A percentile compares a stretch with the other conserved stretches of the same genome.
Evolutionary conservation across 2,329 filamentous ascomycete genomes (phyloP).

Genomic region (Aspergillus alliaceus): DNA sequence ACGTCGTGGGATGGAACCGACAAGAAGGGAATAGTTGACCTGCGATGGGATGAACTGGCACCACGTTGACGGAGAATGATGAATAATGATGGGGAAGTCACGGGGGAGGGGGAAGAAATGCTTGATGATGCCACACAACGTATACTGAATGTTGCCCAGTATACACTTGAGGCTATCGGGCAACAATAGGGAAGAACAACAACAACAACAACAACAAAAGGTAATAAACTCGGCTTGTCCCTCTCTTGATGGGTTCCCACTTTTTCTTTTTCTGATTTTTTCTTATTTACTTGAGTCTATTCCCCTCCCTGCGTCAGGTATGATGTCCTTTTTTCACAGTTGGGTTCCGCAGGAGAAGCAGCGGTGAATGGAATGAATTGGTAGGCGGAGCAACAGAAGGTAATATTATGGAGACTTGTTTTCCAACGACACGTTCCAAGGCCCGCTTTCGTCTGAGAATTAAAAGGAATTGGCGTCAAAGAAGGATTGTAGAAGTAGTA

Average conservation of each 20-base stretch:
- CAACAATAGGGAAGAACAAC: constrained; percentile 2
- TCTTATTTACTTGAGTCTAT: neutral
- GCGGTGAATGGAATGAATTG: constrained; percentile 5
- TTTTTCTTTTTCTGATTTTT: neutral
- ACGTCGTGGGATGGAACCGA: neutral
- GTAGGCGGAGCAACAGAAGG: constrained; percentile 7
- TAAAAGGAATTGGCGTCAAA: neutral
- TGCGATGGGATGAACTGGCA: constrained; percentile 17
- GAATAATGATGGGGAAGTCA: constrained; percentile 1
- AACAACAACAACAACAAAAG: neutral
- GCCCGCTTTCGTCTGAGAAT: neutral
- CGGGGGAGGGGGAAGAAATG: constrained; percentile 9
- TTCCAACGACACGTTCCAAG: neutral
- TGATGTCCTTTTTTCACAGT: neutral
- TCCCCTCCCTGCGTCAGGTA: neutral
- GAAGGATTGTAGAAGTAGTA: neutral
- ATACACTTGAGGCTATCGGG: constrained; percentile 4
- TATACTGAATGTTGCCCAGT: neutral
- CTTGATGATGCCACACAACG: constrained; percentile 17
- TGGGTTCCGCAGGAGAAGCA: neutral
- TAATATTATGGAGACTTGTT: constrained; percentile 3
- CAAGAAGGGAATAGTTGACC: constrained; percentile 1
- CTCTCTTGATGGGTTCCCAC: neutral
- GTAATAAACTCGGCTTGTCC: neutral
- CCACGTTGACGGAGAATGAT: constrained; percentile 17